Base-by-base conservation (phyloP, 148 eudicot species). In the Persicaria tinctoria region DNA sequence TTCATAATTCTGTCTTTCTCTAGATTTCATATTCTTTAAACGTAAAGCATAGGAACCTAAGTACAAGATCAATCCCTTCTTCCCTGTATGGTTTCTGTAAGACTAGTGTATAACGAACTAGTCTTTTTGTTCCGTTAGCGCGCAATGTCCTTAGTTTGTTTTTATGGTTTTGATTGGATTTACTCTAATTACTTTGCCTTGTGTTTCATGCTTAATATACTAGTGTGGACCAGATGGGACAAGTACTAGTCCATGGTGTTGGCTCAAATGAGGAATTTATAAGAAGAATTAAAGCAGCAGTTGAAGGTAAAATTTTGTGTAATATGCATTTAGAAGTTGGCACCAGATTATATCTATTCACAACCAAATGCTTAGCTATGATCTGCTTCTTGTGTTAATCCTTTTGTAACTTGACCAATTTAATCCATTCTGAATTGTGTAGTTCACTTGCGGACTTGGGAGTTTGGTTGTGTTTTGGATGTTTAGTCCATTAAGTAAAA, bases 211-310 rank as follows among this genome's bases (percentile, higher is more conserved):
- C 46, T 3, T 66, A 41, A 13, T 44, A 38, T 66, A 70, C 17
- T 46, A 74, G 73, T 79, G 54, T 51, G 78, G 47, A 76, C 80
- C 88, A 95, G 99, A 89, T 96, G 93, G 84, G 78, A 55, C 85
- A 71, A 74, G 92, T 96, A 71, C 83, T 84, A 62, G 86, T 96
- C 72, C 90, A 83, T 73, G 97, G 89, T 41, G 82, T 88, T 51
- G 75, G 73, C 75, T 77, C 80, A 18, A 90, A 85, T 73, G 86
- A 92, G 6, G 86, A 82, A 53, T 96, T 96, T 75, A 73, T 92
- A 57, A 72, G 70, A 66, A 90, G 76, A 81, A 83, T 96, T 70
- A 83, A 86, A 83, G 85, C 79, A 71, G 97, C 88, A 76, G 84
- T 79, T 41, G 76, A 79, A 80, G 83, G 97, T 95, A 85, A 84